Base-by-base conservation (phyloP, 352 stramenopile species). In the Phytophthora sansomeana region DNA sequence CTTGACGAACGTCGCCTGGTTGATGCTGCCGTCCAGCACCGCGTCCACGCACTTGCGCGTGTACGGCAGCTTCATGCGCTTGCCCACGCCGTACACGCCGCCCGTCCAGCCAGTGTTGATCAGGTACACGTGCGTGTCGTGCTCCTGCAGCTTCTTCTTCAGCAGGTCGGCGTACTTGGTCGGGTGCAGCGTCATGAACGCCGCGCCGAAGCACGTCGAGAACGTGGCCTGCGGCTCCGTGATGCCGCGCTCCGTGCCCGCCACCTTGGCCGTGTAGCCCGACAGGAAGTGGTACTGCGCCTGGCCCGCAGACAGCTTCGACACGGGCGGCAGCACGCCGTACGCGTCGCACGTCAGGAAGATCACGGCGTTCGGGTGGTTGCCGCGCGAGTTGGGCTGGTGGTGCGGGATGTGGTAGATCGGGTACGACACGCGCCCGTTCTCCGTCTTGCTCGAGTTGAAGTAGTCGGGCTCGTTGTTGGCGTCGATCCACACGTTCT, bases 261-360 rank as follows among this genome's bases (percentile, higher is more conserved):
- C 97, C 62, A 99, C 97, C 82, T 99, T 99, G 63, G 96, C 97
- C 38, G 97, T 99, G 85, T 99, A 99, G 49, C 97, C 97, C 58
- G 87, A 98, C 41, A 99, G 82, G 78, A 99, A 99, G 78, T 99
- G 97, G 78, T 99, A 99, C 92, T 98, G 98, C 52, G 97, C 97
- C 85, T 99, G 97, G 24, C 89, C 94, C 26, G 82, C 70, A 65
- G 73, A 95, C 30, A 99, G 83, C 68, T 97, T 98, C n/a, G 95
- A 94, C 69, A 99, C 96, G 19, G 97, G 97, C 10, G 97, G 97
- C 35, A 99, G 78, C 35, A 99, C 97, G 60, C 97, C 97, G 84
- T 98, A 99, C 44, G 97, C 97, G 80, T 99, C 97, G 76, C 95
- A 99, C 49, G 95, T 98, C 30, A 99, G 84, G 84, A 99, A 99